A percentile compares a stretch with the other conserved stretches of the same genome.
Evolutionary conservation across 2,329 filamentous ascomycete species (phyloP).

Genomic region (Intubia oerlemansii): DNA sequence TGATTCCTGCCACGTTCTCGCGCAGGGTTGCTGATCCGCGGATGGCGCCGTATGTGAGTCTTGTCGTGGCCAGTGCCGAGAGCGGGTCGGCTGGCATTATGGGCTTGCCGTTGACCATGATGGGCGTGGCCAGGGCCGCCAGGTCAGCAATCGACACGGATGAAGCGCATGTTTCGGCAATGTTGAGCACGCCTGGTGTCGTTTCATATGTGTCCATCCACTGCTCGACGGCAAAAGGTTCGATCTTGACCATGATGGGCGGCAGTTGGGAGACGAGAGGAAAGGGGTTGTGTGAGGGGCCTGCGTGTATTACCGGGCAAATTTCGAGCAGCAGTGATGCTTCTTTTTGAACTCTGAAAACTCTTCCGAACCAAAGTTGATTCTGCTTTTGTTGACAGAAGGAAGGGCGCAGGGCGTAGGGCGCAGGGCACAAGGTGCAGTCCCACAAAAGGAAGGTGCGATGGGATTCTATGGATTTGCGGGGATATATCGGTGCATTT

Average conservation of each 20-base stretch:
- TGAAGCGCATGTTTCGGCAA: slow-evolving; percentile 60
- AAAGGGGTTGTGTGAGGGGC: too few relatives aligned
- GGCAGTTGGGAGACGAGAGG: too few relatives aligned
- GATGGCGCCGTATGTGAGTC: slow-evolving; percentile 53
- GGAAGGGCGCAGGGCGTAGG: too few relatives aligned
- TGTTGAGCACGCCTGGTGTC: slow-evolving; percentile 38
- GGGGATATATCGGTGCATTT: too few relatives aligned
- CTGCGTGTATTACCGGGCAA: too few relatives aligned
- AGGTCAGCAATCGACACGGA: slow-evolving; percentile 55
- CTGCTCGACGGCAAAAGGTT: slow-evolving; percentile 49
- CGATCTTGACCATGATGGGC: slow-evolving; percentile 28
- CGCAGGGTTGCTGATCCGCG: slow-evolving; percentile 45
- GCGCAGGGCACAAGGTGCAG: too few relatives aligned
- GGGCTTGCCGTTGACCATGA: slow-evolving; percentile 16
- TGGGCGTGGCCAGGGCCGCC: slow-evolving; percentile 28
- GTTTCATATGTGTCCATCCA: slow-evolving; percentile 43
- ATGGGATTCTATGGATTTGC: too few relatives aligned
- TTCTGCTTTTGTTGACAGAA: too few relatives aligned
- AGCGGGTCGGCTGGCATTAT: slow-evolving; percentile 15
- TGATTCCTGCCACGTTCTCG: slow-evolving; percentile 36
- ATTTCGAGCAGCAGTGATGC: too few relatives aligned
- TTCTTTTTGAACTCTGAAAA: too few relatives aligned
- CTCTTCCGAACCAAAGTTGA: too few relatives aligned
- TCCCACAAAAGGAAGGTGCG: too few relatives aligned
- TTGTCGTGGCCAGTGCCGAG: slow-evolving; percentile 24